phyloP scores from a whole-genome alignment of 306 rosid genomes.

The Trichosanthes truncata region DNA sequence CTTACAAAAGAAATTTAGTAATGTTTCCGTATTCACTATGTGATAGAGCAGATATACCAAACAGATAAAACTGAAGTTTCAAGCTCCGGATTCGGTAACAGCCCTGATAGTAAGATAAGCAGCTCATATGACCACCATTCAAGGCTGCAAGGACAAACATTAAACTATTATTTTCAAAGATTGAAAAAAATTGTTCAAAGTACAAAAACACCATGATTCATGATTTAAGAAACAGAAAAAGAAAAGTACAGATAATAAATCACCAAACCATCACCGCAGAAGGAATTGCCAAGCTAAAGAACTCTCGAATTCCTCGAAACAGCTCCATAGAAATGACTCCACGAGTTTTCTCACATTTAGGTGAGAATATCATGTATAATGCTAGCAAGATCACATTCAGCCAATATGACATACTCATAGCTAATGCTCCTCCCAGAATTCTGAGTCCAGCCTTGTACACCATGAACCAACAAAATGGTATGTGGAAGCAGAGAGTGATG shows the following conservation, averaged over 20 bases:
- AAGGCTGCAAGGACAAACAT: slow-evolving; percentile 25
- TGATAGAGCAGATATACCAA: slow-evolving; percentile 27
- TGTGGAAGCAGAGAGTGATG: slow-evolving; percentile 20
- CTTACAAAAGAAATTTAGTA: neutral
- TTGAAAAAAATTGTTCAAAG: neutral
- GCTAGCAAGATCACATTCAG: slow-evolving; percentile 38
- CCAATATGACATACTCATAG: slow-evolving; percentile 42
- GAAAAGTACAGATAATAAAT: neutral
- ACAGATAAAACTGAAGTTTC: slow-evolving; percentile 59
- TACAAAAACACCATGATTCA: neutral
- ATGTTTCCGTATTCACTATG: neutral
- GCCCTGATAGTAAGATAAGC: slow-evolving; percentile 41
- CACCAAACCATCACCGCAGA: slow-evolving; percentile 53
- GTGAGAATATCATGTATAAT: slow-evolving; percentile 40
- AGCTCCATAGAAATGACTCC: slow-evolving; percentile 40
- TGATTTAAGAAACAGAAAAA: neutral
- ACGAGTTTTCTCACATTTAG: slow-evolving; percentile 40
- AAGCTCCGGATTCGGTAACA: slow-evolving; percentile 60
- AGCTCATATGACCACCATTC: slow-evolving; percentile 66
- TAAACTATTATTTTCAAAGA: neutral
- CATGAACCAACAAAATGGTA: slow-evolving; percentile 42
- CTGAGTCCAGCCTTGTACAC: slow-evolving; percentile 35
- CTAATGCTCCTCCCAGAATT: slow-evolving; percentile 47
- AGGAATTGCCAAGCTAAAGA: slow-evolving; percentile 53
- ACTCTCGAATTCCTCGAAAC: slow-evolving; percentile 40